Evolutionary conservation across 2,329 filamentous ascomycete species (phyloP), one percentile per base, ranked within the genome.

Genomic region (Hypoxylon sp.): DNA sequence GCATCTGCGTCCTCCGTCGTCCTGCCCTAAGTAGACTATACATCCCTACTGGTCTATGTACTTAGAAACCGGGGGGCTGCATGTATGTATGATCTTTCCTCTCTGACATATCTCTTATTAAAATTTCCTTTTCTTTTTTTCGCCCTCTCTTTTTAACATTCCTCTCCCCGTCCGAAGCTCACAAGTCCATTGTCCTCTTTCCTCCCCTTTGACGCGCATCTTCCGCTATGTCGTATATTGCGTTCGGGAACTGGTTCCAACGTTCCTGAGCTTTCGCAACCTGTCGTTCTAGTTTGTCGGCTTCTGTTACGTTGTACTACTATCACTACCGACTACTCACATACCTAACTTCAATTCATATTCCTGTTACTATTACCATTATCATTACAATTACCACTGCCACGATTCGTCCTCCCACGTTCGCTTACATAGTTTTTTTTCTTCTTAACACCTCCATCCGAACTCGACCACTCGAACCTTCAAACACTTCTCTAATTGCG

Each of bases 401-500:
- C 30, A 40, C 34, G 12, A 35, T 43, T 51, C 23, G 31, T 47
- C 16, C 23, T 42, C 41, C 17, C 23, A 30, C 20, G 27, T 55
- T 12, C 30, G 19, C 29, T 11, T n/a, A n/a, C n/a, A n/a, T n/a
- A n/a, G n/a, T 43, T 45, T 45, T 36, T 35, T 31, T 46, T 21
- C 43, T 17, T 20, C 30, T n/a, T 41, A 38, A 30, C 13, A 31
- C 46, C 35, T 40, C 42, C 36, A 19, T 25, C 16, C 11, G 38
- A 40, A n/a, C n/a, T n/a, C n/a, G n/a, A n/a, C n/a, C n/a, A n/a
- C n/a, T n/a, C n/a, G n/a, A n/a, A n/a, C n/a, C n/a, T n/a, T n/a
- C n/a, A n/a, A n/a, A n/a, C n/a, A n/a, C n/a, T n/a, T n/a, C n/a
- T 53, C 29, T 26, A 44, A 59, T 65, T 66, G 63, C 65, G 63